Evolutionary conservation across 352 stramenopile species (phyloP), one percentile per base, ranked within the genome.

Genomic region (Globisporangium acanthophoron): DNA sequence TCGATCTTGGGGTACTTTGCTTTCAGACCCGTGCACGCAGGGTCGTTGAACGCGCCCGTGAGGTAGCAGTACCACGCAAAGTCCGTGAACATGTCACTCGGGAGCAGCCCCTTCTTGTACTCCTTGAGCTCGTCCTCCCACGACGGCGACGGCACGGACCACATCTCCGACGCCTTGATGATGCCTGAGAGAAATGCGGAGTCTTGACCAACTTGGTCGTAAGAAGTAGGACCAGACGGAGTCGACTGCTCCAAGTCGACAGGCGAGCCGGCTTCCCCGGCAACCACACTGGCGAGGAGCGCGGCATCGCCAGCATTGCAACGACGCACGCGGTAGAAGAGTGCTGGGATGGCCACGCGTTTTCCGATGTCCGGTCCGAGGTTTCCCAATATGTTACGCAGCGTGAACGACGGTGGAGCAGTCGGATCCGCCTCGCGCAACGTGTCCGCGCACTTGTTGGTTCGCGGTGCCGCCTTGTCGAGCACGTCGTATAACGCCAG

Each of bases 391-490:
- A 13, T 15, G 20, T 48, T 49, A 11, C 39, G 43, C 39, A 58
- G 39, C n/a, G 24, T 49, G 6, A 27, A 24, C 21, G 53, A 58
- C 21, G 43, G 39, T 15, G n/a, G n/a, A 27, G 21, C 31, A 15
- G 18, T 44, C 24, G 24, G 37, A 9, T 20, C 31, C 11, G 54
- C 21, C 18, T 37, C 18, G 20, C 37, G 53, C 12, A 59, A 20
- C 18, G 44, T 6, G 13, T 59, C n/a, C 0, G 54, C 27, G 21
- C 54, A 59, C 37, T 52, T 37, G 54, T 59, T 53, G 5, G 0
- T 46, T 3, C 31, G 18, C 3, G 33, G 13, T 5, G 41, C 13
- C 3, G n/a, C 43, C 2, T 53, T 43, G 15, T 59, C 54, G 44
- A 59, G 41, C 3, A 20, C 21, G 3, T 53, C 18, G 54, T 54